phyloP scores from a whole-genome alignment of 257 asterid genomes.

The Nicotiana tomentosiformis region DNA sequence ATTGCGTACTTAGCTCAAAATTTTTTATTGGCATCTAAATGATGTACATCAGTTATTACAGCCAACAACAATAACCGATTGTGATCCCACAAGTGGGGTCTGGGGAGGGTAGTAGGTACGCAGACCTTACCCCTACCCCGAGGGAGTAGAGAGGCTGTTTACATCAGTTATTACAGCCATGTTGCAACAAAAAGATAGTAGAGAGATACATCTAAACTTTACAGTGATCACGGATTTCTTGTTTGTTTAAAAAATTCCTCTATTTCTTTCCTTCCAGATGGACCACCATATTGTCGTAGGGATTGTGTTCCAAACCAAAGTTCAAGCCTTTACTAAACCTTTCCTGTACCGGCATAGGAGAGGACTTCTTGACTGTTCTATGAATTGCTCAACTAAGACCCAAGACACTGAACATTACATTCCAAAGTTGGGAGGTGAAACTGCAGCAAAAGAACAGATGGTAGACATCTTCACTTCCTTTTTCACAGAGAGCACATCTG shows the following conservation, averaged over 20 bases:
- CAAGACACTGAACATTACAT: neutral
- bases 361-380: neutral
- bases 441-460: neutral
- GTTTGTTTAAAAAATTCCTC: neutral
- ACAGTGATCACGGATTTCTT: neutral
- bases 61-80: neutral
- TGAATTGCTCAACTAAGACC: neutral
- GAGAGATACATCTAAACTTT: neutral
- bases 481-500: neutral
- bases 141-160: neutral
- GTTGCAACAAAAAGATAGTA: neutral
- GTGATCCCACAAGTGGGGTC: no score
- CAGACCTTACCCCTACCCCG: no score
- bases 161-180: neutral
- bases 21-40: neutral
- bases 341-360: neutral
- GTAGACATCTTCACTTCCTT: neutral
- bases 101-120: no score
- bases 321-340: neutral
- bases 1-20: neutral
- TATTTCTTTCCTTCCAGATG: neutral
- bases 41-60: neutral
- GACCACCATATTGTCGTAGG: neutral
- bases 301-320: neutral
- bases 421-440: conserved; percentile 2